Evolutionary conservation across 208 protist genomes (phyloP), one percentile per base, ranked within the genome.

Genomic region (Leishmania aethiopica): DNA sequence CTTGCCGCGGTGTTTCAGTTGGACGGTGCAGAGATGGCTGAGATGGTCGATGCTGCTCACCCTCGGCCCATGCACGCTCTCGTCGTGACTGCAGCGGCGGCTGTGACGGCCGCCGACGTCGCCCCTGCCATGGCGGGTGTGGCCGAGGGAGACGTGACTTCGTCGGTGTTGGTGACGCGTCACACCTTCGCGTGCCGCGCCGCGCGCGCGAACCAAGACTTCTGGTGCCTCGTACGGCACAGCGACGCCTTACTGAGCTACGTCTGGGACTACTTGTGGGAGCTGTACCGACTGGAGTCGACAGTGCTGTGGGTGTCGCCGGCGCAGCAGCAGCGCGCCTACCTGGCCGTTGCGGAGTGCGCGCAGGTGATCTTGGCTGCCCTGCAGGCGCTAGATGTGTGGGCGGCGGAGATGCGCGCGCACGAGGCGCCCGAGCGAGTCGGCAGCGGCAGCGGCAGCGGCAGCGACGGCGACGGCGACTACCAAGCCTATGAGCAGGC

Each of bases 261-360:
- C 78, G 59, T 79, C 0, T 80, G 80, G 25, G 53, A 22, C 32
- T 79, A 86, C 17, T 7, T 82, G 32, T 40, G 47, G 22, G 77
- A 66, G 25, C 67, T 82, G 53, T 64, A 72, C 57, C 13, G n/a
- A 45, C 13, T 86, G 42, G 72, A 82, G 71, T 0, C 25, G 49
- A 79, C 72, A 42, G 77, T 77, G 72, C 53, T 86, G 73, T 86
- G 78, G 78, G 42, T 82, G 28, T 86, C 83, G 7, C 73, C 83
- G 6, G 62, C 55, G 10, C 83, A 86, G 78, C 73, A 75, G 75
- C 78, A 82, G 42, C 55, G 37, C 11, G 78, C 74, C 0, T 59
- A 45, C n/a, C 42, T 84, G 37, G 84, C 80, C 13, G 19, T 79
- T 72, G 45, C 66, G 42, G 84, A 81, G 71, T 86, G 83, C 57